These are phyloP conservation scores for Dioszegia hungarica DNA, from an alignment of 768 basidiomycete genomes.

Conservation along the genomic window DNA sequence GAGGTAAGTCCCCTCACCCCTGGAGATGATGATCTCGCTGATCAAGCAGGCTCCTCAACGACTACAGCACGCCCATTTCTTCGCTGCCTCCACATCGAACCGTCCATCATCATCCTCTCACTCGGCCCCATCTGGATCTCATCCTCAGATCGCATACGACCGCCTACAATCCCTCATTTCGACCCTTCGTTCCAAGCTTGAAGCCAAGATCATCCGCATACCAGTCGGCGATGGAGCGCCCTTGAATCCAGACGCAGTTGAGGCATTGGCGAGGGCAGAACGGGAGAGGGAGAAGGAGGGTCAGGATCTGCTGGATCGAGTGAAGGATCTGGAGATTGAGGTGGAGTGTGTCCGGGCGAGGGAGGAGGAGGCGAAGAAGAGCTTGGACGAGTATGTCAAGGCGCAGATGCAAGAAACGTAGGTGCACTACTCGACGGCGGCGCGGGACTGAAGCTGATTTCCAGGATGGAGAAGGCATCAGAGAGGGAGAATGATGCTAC, in stretches of 20 bases:
- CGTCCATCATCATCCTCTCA: constrained; percentile 7
- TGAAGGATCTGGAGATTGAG: constrained; percentile 44
- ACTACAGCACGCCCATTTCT: constrained; percentile 42
- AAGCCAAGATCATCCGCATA: constrained; percentile 13
- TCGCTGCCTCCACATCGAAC: constrained; percentile 8
- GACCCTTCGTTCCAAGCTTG: constrained; percentile 20
- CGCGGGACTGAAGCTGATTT: background rate
- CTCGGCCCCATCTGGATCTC: constrained; percentile 37
- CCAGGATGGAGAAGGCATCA: constrained; percentile 7
- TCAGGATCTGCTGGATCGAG: constrained; percentile 34
- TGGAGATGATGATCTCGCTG: background rate
- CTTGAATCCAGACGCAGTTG: constrained; percentile 21
- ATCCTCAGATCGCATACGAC: constrained; percentile 39
- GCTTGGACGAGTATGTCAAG: constrained; percentile 32
- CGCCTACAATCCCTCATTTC: constrained; percentile 33
- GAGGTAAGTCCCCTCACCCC: constrained; percentile 19
- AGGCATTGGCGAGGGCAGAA: constrained; percentile 27
- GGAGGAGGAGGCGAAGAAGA: constrained; percentile 36
- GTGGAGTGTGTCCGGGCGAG: constrained; percentile 27
- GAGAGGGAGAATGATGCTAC: constrained; percentile 4
- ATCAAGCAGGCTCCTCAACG: constrained; percentile 30
- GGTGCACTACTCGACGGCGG: background rate
- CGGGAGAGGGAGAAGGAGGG: constrained; percentile 27
- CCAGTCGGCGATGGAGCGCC: background rate
- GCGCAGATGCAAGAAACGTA: constrained; percentile 14